These are phyloP conservation scores for Centaurea solstitialis DNA, from an alignment of 129 eudicot species.

Conservation along the genomic window DNA sequence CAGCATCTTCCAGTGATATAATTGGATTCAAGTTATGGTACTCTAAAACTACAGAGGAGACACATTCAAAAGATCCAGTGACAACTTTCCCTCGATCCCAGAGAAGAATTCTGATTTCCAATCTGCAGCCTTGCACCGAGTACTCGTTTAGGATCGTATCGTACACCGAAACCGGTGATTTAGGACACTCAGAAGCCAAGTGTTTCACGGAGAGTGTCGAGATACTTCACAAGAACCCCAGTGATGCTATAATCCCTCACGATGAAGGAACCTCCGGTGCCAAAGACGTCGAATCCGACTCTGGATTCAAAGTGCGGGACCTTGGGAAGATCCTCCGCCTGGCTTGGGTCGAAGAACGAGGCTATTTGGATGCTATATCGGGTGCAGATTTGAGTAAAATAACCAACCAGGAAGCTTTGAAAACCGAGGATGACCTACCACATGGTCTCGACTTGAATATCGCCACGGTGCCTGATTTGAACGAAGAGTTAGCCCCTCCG, in stretches of 20 bases:
- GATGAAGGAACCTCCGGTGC: conserved; percentile 57
- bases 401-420: conserved; percentile 41
- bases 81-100: conserved; percentile 64
- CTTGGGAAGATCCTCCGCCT: conserved; percentile 78
- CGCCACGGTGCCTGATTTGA: conserved; percentile 85
- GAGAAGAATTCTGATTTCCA: conserved; percentile 70
- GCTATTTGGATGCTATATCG: conserved; percentile 46
- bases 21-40: conserved; percentile 89
- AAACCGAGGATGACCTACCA: conserved; percentile 27
- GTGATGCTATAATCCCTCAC: conserved; percentile 11
- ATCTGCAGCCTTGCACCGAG: conserved; percentile 89
- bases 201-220: conserved; percentile 83
- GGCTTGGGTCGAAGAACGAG: conserved; percentile 75
- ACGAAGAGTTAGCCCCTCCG: conserved; percentile 69
- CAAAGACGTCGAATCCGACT: conserved; percentile 58
- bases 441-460: conserved; percentile 77
- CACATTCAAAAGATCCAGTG: conserved; percentile 65
- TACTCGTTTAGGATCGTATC: conserved; percentile 79
- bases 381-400: conserved; percentile 35
- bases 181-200: conserved; percentile 89
- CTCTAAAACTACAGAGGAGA: conserved; percentile 56
- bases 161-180: conserved; percentile 68
- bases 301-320: conserved; percentile 85
- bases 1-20: conserved; percentile 39
- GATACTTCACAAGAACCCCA: conserved; percentile 44